These are phyloP conservation scores for Leccinum obscurum DNA, from an alignment of 768 basidiomycete species.

Conservation along the genomic window DNA sequence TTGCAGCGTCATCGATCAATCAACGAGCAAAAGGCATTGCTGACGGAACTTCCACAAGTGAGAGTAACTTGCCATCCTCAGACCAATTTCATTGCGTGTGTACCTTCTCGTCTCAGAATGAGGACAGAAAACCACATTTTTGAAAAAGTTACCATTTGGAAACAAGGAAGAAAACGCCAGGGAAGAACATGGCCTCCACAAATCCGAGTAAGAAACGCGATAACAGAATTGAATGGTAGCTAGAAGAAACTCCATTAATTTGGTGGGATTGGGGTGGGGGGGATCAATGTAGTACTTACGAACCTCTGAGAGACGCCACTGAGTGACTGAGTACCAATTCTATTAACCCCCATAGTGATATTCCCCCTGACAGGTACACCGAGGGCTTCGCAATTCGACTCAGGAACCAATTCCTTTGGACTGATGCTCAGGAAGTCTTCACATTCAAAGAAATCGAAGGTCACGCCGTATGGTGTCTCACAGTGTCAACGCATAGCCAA, in stretches of 20 bases:
- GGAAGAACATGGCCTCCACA: constrained; percentile 66
- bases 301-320: constrained; percentile 40
- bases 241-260: constrained; percentile 20
- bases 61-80: constrained; percentile 58
- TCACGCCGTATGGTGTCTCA: constrained; percentile 57
- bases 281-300: neutral
- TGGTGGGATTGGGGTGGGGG: neutral
- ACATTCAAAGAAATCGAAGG: constrained; percentile 20
- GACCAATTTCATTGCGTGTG: constrained; percentile 65
- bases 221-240: constrained; percentile 59
- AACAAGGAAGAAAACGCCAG: constrained; percentile 64
- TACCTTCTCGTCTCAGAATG: constrained; percentile 34
- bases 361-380: constrained; percentile 59
- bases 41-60: constrained; percentile 69
- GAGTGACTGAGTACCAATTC: constrained; percentile 42
- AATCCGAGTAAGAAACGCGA: constrained; percentile 79
- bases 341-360: constrained; percentile 69
- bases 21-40: constrained; percentile 78
- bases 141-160: constrained; percentile 54
- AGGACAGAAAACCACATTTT: neutral
- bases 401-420: constrained; percentile 62
- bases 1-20: constrained; percentile 29
- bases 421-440: neutral
- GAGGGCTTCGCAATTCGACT: constrained; percentile 66
- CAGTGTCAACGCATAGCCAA: constrained; percentile 71